Evolutionary conservation across 306 rosid species (phyloP), one percentile per base, ranked within the genome.

Genomic region (Gleditsia sinensis): DNA sequence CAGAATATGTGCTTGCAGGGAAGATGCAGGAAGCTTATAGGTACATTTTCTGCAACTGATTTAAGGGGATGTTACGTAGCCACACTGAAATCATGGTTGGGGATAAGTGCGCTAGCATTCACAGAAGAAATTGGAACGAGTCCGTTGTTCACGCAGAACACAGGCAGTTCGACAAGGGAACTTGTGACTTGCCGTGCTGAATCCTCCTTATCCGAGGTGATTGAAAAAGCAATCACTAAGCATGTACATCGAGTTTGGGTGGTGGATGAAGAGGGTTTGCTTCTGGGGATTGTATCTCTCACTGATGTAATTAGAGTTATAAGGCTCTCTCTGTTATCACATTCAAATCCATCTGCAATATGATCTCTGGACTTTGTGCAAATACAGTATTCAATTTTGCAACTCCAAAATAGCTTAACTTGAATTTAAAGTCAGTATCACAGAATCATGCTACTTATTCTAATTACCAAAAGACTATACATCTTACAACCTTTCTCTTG

Each of bases 181-280:
- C 73, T 86, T 32, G 90, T 94, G 75, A 76, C 86, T 2, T 94
- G 99, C 19, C 19, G 17, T 20, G 60, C 72, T 1, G 91, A 87
- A 9, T 81, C 93, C 0, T 17, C 91, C 3, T 45, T 94, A 8
- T 81, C 59, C 0, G 85, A 87, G 71, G 92, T 88, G 4, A 80
- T 90, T 5, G 86, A 87, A 8, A 88, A 88, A 87, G 90, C 84
- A 1, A 83, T 94, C 10, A 54, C 81, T 0, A 83, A 78, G 34
- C 93, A 87, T 27, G 99, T 94, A 30, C 99, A 94, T 66, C 73
- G 97, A 21, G 48, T 92, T 34, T 92, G 99, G 99, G 95, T 87
- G 27, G 96, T 89, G 64, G 95, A 92, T 69, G 76, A 67, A 8
- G 82, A 87, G 13, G 92, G 93, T 62, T 83, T 88, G 75, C 99